Conservation (phyloP, 2,329 filamentous ascomycete genomes). For the Aspergillus fumigatiaffinis region DNA sequence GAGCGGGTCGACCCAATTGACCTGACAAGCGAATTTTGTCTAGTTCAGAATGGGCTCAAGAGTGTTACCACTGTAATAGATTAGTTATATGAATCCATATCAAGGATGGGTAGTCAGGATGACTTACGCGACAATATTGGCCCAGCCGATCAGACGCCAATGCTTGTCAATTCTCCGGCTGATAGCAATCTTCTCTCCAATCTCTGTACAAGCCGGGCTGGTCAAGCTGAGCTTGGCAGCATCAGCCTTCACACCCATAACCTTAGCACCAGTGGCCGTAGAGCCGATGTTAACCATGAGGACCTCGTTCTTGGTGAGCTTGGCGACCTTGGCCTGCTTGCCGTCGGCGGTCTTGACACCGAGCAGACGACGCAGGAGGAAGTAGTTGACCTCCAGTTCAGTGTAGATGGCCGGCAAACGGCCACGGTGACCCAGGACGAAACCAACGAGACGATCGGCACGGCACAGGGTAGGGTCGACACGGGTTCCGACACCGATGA, state of each 20-base stretch:
- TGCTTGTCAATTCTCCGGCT: conserved; percentile 98
- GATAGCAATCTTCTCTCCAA: conserved; percentile 96
- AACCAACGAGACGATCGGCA: conserved; percentile 97
- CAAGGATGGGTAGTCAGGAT: background rate
- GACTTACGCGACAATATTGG: conserved; percentile 64
- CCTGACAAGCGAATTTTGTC: conserved; percentile 13
- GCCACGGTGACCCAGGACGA: conserved; percentile 92
- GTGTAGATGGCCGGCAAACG: conserved; percentile 94
- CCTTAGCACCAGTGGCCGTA: conserved; percentile 95
- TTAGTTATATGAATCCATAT: conserved; percentile 8
- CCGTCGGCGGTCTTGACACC: conserved; percentile 97
- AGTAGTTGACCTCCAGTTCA: conserved; percentile 99
- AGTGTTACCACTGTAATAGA: conserved; percentile 40
- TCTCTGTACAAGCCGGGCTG: conserved; percentile 90
- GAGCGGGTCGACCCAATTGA: conserved; percentile 11
- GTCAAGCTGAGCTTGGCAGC: conserved; percentile 92
- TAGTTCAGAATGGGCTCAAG: conserved; percentile 44
- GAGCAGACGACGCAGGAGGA: conserved; percentile 86
- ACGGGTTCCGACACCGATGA: conserved; percentile 96
- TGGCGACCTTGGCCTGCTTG: conserved; percentile 99
- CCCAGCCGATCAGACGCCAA: conserved; percentile 93
- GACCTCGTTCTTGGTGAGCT: conserved; percentile 96
- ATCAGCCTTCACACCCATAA: conserved; percentile 95
- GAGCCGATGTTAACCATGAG: conserved; percentile 99
- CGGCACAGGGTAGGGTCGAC: conserved; percentile 97